Evolutionary conservation across 441 rosid genomes (phyloP).

Genomic region (Euphorbia schlechtendalii): DNA sequence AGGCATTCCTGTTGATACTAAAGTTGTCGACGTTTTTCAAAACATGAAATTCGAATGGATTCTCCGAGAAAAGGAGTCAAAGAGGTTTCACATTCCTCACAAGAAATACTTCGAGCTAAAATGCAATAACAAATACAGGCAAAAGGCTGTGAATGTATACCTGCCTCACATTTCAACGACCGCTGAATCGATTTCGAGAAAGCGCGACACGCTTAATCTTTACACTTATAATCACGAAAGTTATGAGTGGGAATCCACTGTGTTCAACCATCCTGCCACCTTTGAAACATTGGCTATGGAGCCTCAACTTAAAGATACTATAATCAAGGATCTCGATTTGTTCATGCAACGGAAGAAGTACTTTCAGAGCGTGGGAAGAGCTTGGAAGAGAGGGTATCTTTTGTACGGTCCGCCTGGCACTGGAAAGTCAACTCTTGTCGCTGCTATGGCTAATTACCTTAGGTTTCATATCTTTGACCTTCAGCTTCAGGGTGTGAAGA

Average conservation of each 20-base stretch:
- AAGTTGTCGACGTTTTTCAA: slow-evolving; percentile 30
- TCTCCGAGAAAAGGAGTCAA: slow-evolving; percentile 33
- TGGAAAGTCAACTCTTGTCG: slow-evolving; percentile 47
- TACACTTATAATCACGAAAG: slow-evolving; percentile 33
- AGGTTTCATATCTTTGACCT: slow-evolving; percentile 52
- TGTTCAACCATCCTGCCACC: slow-evolving; percentile 43
- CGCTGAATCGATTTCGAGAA: slow-evolving; percentile 30
- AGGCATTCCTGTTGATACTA: slow-evolving; percentile 31
- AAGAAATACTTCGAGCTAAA: slow-evolving; percentile 32
- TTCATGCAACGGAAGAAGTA: slow-evolving; percentile 38
- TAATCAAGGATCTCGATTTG: slow-evolving; percentile 39
- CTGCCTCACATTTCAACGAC: slow-evolving; percentile 29
- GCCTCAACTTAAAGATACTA: slow-evolving; percentile 23
- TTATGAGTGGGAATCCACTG: slow-evolving; percentile 29
- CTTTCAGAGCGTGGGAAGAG: slow-evolving; percentile 44
- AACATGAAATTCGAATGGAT: slow-evolving; percentile 41
- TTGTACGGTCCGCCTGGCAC: slow-evolving; percentile 55
- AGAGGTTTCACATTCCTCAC: slow-evolving; percentile 23
- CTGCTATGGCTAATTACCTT: slow-evolving; percentile 48
- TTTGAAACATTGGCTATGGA: slow-evolving; percentile 47
- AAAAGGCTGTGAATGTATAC: slow-evolving; percentile 28
- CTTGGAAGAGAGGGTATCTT: slow-evolving; percentile 59
- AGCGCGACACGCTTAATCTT: slow-evolving; percentile 34
- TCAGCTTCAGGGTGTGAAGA: slow-evolving; percentile 39
- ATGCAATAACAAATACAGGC: slow-evolving; percentile 33